A percentile compares a stretch with the other conserved stretches of the same genome.
Evolutionary conservation across 257 asterid species (phyloP).

Genomic region (Capsicum chinense): DNA sequence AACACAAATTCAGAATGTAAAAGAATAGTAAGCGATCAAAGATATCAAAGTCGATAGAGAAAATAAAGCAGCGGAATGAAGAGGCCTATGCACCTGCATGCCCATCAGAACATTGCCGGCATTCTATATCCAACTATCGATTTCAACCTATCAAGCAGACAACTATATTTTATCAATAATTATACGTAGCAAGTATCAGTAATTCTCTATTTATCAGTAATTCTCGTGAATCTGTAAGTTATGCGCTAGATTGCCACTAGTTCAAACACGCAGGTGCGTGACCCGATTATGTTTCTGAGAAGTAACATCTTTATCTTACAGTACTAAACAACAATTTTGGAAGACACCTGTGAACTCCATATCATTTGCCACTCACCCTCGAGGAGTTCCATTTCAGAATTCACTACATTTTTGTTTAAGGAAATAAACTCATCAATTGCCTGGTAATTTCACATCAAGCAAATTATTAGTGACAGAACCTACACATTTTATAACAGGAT

Average conservation of each 20-base stretch:
- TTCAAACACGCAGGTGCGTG: too few relatives aligned
- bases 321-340: neutral
- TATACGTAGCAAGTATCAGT: neutral
- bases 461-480: neutral
- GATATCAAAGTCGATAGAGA: too few relatives aligned
- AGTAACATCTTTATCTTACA: too few relatives aligned
- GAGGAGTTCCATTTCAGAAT: constrained; percentile 60
- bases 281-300: too few relatives aligned
- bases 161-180: neutral
- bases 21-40: neutral
- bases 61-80: neutral
- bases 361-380: constrained; percentile 93
- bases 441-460: constrained; percentile 44
- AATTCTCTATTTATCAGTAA: too few relatives aligned
- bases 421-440: constrained; percentile 65
- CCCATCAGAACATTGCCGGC: constrained; percentile 95
- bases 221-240: neutral
- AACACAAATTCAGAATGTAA: neutral
- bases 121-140: constrained; percentile 97
- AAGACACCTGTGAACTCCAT: constrained; percentile 91
- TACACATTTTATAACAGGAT: neutral
- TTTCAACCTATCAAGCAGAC: constrained; percentile 60
- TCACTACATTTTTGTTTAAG: constrained; percentile 40
- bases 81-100: constrained; percentile 59
- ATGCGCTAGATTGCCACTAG: neutral